Evolutionary conservation across 768 basidiomycete genomes (phyloP), one percentile per base, ranked within the genome.

Genomic region (Lactarius deliciosus): DNA sequence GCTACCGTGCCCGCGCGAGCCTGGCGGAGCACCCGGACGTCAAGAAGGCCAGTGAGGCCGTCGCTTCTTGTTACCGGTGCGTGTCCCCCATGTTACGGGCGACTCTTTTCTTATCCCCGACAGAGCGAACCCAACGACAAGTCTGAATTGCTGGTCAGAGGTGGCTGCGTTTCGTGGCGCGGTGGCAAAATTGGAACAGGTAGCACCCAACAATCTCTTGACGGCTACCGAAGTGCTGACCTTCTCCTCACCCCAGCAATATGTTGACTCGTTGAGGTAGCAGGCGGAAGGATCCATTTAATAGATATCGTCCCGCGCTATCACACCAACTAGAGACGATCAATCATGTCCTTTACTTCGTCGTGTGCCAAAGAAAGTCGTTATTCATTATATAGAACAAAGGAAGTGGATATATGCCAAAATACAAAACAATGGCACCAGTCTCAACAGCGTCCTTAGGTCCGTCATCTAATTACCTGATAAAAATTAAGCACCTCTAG

Each of bases 31-130:
- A 83, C 62, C 83, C 85, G 7, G 81, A 81, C 53, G 83, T 90
- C 20, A 85, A 84, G 71, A 79, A 77, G n/a, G 79, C 77, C 22
- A 81, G 85, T 20, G 82, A 86, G 68, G 85, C 83, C 25, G 82
- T 94, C 40, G 80, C 85, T 3, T 80, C 83, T n/a, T 95, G 93
- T 76, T 94, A 93, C 79, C 83, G 75, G 93, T 89, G 68, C 59
- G 85, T 77, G 10, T 16, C 22, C 34, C 34, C 32, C 32, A 62
- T 59, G 30, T 36, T 32, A 60, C 53, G n/a, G 13, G 28, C 25
- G 61, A 36, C 43, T 28, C 57, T 10, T 65, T 30, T 9, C 11
- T 11, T 28, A 28, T 28, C 25, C 25, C 25, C 20, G 11, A 9
- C 43, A 80, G 79, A 68, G 71, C 71, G 25, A 77, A 93, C 72